Conservation (phyloP, 2,329 filamentous ascomycete genomes). For the Stylonectria norvegica region DNA sequence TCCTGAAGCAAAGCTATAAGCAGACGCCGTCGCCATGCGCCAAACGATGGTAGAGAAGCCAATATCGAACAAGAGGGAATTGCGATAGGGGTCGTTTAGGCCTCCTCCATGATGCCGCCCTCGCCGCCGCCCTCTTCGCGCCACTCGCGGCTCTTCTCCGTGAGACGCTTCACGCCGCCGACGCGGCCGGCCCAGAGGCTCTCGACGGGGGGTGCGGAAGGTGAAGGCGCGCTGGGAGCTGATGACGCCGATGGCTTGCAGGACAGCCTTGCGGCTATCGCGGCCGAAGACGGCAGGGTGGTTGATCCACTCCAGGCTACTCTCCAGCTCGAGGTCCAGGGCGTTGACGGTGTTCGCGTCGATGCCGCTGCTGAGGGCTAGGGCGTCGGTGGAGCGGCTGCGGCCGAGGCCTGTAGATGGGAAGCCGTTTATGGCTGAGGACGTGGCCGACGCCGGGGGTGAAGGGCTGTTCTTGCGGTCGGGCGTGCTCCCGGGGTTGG, state of each 20-base stretch:
- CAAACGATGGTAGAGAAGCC: constrained; percentile 13
- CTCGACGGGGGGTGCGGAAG: constrained; percentile 85
- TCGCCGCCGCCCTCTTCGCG: constrained; percentile 79
- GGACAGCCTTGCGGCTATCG: constrained; percentile 89
- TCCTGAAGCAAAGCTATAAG: constrained; percentile 23
- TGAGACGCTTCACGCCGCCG: constrained; percentile 73
- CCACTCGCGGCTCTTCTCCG: constrained; percentile 86
- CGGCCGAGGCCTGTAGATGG: constrained; percentile 44
- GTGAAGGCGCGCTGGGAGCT: constrained; percentile 92
- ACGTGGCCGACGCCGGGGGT: constrained; percentile 48
- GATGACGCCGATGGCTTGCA: constrained; percentile 96
- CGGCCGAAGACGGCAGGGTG: constrained; percentile 93
- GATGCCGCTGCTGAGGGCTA: constrained; percentile 69
- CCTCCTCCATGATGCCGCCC: constrained; percentile 58
- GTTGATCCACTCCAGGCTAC: constrained; percentile 93
- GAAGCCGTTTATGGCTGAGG: constrained; percentile 39
- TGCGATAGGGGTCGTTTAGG: constrained; percentile 38
- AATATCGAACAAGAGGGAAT: constrained; percentile 10
- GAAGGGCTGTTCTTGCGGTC: constrained; percentile 56
- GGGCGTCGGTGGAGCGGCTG: constrained; percentile 53
- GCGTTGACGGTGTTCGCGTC: constrained; percentile 78
- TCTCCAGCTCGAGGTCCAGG: constrained; percentile 85
- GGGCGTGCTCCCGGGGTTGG: constrained; percentile 44
- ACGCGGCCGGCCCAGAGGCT: constrained; percentile 84
- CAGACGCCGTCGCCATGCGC: constrained; percentile 17